These are phyloP conservation scores for Clavispora carvajalis DNA, from an alignment of 805 yeast species.

Conservation along the genomic window DNA sequence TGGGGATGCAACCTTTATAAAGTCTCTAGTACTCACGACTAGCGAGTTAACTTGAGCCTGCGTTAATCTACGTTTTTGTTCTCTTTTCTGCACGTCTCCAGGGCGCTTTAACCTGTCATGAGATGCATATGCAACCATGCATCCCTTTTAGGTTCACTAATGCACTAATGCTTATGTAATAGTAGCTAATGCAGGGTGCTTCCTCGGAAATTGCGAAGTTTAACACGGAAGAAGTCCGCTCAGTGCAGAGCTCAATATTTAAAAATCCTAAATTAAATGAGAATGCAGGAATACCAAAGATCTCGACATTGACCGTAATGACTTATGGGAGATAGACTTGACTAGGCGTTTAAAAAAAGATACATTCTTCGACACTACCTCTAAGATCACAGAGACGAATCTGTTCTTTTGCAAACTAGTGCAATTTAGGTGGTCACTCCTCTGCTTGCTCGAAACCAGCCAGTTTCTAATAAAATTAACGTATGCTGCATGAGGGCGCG, in stretches of 20 bases:
- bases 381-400: too few species aligned
- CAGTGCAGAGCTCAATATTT: neutral
- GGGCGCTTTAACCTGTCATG: neutral
- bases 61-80: neutral
- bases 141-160: neutral
- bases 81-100: neutral
- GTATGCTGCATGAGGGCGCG: neutral
- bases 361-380: too few species aligned
- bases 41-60: neutral
- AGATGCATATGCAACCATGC: slow-evolving; percentile 1
- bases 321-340: too few species aligned
- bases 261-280: too few species aligned
- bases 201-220: neutral
- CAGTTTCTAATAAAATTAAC: too few species aligned
- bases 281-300: too few species aligned
- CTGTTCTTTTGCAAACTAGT: too few species aligned
- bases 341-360: too few species aligned
- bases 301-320: too few species aligned
- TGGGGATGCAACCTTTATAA: neutral
- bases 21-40: neutral
- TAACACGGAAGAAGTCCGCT: neutral
- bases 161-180: neutral
- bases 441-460: too few species aligned
- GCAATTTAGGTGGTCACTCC: too few species aligned
- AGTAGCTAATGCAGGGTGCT: neutral